Percentiles rank a stretch among this genome's conserved stretches.
Conservation (phyloP, 768 basidiomycete species). For the Suillus subalutaceus region DNA sequence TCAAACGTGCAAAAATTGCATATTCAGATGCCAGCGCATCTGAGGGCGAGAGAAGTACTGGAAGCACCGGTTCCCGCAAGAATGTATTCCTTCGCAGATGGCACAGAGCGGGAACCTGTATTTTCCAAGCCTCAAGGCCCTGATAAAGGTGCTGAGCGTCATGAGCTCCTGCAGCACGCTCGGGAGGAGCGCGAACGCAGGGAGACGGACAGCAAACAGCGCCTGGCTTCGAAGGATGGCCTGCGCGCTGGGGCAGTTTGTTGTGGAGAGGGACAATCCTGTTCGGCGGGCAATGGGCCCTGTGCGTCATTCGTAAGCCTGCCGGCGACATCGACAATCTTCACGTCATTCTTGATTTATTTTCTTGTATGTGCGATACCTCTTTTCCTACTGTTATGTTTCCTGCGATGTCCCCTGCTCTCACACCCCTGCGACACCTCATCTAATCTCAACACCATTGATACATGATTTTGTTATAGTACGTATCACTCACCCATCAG, state of each 20-base stretch:
- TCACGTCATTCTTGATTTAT: background rate
- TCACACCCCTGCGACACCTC: constrained; percentile 2
- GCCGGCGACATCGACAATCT: background rate
- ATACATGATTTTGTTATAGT: background rate
- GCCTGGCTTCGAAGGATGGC: constrained; percentile 28
- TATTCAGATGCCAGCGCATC: constrained; percentile 14
- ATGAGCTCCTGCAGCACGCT: constrained; percentile 13
- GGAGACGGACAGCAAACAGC: constrained; percentile 25
- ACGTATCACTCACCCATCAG: constrained; percentile 2
- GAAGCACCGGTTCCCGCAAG: constrained; percentile 1
- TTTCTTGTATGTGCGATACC: constrained; percentile 7
- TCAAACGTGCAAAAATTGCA: constrained; percentile 21
- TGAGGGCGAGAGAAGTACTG: constrained; percentile 20
- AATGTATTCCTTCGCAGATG: constrained; percentile 7
- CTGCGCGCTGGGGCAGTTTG: constrained; percentile 34
- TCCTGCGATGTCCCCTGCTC: background rate
- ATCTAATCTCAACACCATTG: background rate
- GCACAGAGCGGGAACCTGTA: constrained; percentile 11
- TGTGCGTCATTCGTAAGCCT: constrained; percentile 3
- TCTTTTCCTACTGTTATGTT: constrained; percentile 2
- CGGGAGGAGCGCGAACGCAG: constrained; percentile 31
- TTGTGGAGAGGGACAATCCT: constrained; percentile 32
- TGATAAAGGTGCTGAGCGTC: constrained; percentile 11
- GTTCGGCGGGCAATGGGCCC: constrained; percentile 35
- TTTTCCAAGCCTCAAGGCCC: constrained; percentile 11